These are phyloP conservation scores for Casuarina glauca DNA, from an alignment of 306 rosid genomes.

Conservation along the genomic window DNA sequence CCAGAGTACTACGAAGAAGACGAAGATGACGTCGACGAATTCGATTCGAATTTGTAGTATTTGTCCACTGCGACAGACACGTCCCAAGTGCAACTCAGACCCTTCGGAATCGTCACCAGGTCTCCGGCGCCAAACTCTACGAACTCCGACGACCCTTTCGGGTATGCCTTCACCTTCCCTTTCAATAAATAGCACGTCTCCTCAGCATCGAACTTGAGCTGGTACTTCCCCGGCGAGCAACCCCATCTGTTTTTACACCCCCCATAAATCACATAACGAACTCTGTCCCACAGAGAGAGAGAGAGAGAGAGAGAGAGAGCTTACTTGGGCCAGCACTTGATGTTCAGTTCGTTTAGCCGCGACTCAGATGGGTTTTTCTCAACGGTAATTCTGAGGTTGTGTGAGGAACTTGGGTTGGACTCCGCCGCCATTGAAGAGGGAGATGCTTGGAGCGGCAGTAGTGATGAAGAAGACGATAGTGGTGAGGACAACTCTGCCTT, in stretches of 20 bases:
- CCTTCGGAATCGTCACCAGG: constrained; percentile 83
- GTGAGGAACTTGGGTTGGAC: constrained; percentile 36
- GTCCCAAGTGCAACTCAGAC: constrained; percentile 98
- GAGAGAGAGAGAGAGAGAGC: constrained; percentile 4
- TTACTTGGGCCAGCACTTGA: constrained; percentile 98
- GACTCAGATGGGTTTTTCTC: constrained; percentile 83
- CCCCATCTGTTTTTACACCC: constrained; percentile 68
- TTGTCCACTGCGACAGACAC: constrained; percentile 92
- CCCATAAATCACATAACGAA: too few relatives aligned
- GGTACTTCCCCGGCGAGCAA: constrained; percentile 92
- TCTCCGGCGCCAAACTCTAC: constrained; percentile 97
- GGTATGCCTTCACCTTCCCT: constrained; percentile 86
- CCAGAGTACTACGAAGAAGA: neutral
- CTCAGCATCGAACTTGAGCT: constrained; percentile 88
- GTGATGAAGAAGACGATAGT: neutral
- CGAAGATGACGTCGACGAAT: constrained; percentile 33
- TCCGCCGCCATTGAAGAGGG: constrained; percentile 60
- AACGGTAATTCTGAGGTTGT: constrained; percentile 55
- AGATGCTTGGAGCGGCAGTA: neutral
- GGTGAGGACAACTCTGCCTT: neutral
- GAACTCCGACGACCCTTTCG: constrained; percentile 76
- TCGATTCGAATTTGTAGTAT: constrained; percentile 86
- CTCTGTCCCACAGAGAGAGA: neutral
- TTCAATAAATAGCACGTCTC: constrained; percentile 86
- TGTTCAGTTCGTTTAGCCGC: constrained; percentile 67